Base-by-base conservation (phyloP, 2,329 filamentous ascomycete species). In the Ceratocystis albifundus region DNA sequence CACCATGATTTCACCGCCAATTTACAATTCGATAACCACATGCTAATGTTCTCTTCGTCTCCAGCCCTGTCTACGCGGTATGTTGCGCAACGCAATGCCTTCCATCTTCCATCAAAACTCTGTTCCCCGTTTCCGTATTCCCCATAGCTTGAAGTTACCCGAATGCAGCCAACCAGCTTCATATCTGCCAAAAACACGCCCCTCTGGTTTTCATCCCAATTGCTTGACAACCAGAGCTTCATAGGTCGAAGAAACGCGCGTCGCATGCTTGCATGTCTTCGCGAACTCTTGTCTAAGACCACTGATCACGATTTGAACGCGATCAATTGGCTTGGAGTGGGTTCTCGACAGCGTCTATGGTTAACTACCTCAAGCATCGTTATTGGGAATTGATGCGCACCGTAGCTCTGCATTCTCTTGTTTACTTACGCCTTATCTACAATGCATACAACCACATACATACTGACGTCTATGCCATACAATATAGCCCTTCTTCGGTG, bases 1-100 rank as follows among this genome's bases (percentile, higher is more conserved):
- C 15, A 6, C 17, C 44, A 20, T 62, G 22, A n/a, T 41, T 25
- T n/a, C 46, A 22, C 10, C 61, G 17, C 15, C 46, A 20, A 44
- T 22, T 17, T 17, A 10, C n/a, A 25, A 12, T 62, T 17, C 8
- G 30, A 67, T 22, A 7, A 22, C 36, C 10, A 53, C 45, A 32
- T 62, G 62, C 66, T 67, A 67, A 67, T 30, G 25, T 25, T 6
- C 6, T 36, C 30, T 10, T 53, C 12, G 28, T 12, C 53, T 75
- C 70, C 74, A 99, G 93, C 83, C 93, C 93, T 80, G 93, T 96
- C 75, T 99, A 97, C 83, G 90, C 94, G 84, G 94, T 97, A 86
- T 90, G 93, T 96, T 74, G 70, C 72, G 70, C 70, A 64, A 70
- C 69, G 69, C 69, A 41, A 41, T 41, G 36, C 36, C 36, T 15